Base-by-base conservation (phyloP, 2,329 filamentous ascomycete species). In the Colletotrichum brevisporum region DNA sequence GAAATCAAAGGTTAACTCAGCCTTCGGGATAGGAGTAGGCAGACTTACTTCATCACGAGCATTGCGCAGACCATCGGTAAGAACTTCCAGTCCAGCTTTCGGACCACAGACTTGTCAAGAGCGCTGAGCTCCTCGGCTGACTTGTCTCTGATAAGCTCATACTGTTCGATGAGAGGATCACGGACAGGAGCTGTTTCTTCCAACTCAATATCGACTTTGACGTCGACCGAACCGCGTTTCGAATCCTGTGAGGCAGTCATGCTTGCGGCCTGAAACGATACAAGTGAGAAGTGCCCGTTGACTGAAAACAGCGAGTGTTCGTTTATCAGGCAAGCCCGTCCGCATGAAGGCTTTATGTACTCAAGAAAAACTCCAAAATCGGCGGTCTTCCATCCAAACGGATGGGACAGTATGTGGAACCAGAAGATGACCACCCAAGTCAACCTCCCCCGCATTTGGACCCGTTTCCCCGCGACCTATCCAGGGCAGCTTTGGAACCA, bases 21-120 rank as follows among this genome's bases (percentile, higher is more conserved):
- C 6, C 5, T 24, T 4, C 21, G 31, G 4, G 10, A 39, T 15
- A 43, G 8, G 12, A n/a, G 10, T 24, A 26, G 39, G 9, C 21
- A n/a, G 3, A 67, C 75, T 69, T 26, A 78, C 76, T 77, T 78
- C 72, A 78, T 76, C 71, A 78, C 73, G 5, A 78, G 63, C 76
- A 78, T 78, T 5, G 74, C 67, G 10, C 74, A 72, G 0, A 77
- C 72, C 70, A 75, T 73, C 3, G 76, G 74, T 0, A 78, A 65
- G 15, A 77, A 78, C 5, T 67, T 73, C 73, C 70, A 78, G 63
- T 78, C 76, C 0, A 77, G 72, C 8, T 77, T 78, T 5, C 71
- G 69, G 8, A 77, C 66, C 0, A 77, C 60, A 2, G 71, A 56
- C 54, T 76, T 77, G 21, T 73, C 59, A 6, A 74, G 47, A 15